Percentiles rank a stretch among this genome's conserved stretches.
These are phyloP conservation scores for Leccinum sublutescens DNA, from an alignment of 768 basidiomycete genomes.

Conservation along the genomic window DNA sequence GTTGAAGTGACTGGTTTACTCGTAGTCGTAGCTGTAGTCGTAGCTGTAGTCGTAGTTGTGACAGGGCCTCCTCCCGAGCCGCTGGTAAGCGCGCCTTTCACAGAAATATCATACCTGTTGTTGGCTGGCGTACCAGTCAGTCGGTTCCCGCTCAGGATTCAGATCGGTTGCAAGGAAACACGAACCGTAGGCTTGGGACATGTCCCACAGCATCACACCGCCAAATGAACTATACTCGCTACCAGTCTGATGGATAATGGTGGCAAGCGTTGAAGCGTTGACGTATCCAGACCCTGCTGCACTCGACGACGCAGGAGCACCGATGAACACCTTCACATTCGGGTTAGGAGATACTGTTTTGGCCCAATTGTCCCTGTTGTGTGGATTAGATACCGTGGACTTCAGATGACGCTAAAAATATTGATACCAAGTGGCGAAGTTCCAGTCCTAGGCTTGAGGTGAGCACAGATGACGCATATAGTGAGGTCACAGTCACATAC, in stretches of 20 bases:
- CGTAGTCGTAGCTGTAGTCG: conserved; percentile 14
- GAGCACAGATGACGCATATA: background rate
- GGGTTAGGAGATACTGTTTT: conserved; percentile 42
- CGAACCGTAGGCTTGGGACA: conserved; percentile 45
- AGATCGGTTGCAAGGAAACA: background rate
- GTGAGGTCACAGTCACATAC: conserved; percentile 15
- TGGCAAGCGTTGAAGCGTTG: conserved; percentile 31
- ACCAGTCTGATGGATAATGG: conserved; percentile 35
- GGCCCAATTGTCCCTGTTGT: conserved; percentile 49
- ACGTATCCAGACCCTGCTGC: conserved; percentile 49
- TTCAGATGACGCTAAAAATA: background rate
- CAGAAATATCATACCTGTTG: conserved; percentile 54
- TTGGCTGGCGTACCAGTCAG: conserved; percentile 41
- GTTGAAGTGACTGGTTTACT: conserved; percentile 24
- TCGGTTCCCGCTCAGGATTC: background rate
- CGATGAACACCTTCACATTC: conserved; percentile 49
- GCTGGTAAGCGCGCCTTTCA: conserved; percentile 55
- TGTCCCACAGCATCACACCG: conserved; percentile 46
- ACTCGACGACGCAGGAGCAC: conserved; percentile 43
- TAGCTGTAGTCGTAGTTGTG: background rate
- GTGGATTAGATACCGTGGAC: background rate
- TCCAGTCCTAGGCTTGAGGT: conserved; percentile 41
- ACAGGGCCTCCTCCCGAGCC: conserved; percentile 32
- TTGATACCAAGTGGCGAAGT: conserved; percentile 42
- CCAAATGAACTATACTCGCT: conserved; percentile 45